Conservation (phyloP, 495 filamentous ascomycete genomes). For the Neurospora pannonica region DNA sequence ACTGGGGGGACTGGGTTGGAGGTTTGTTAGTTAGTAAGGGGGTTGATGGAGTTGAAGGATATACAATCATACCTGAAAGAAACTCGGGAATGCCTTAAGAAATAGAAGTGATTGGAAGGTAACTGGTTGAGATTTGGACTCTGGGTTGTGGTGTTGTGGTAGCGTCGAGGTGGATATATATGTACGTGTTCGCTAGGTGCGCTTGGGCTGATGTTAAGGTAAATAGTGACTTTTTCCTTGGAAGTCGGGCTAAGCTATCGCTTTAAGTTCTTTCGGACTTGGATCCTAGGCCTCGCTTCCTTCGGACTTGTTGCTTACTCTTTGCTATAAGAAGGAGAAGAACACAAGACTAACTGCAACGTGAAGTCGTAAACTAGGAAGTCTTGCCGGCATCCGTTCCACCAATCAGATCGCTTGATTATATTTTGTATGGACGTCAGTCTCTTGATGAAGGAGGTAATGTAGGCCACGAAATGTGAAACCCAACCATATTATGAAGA, state of each 20-base stretch:
- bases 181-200: neutral
- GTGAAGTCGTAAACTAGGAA: neutral
- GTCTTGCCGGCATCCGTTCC: neutral
- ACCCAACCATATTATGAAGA: neutral
- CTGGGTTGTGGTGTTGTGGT: neutral
- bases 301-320: neutral
- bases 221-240: neutral
- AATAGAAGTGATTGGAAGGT: neutral
- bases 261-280: neutral
- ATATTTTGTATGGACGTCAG: neutral
- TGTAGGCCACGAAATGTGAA: neutral
- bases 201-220: neutral
- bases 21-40: too few species aligned
- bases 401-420: neutral
- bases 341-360: neutral
- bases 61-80: too few species aligned
- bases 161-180: neutral
- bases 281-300: neutral
- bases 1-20: neutral
- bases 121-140: too few species aligned
- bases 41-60: too few species aligned
- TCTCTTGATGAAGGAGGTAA: neutral
- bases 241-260: neutral
- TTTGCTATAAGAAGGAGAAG: neutral
- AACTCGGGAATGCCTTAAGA: too few species aligned